Evolutionary conservation across 2,329 filamentous ascomycete species (phyloP).

Genomic region (Domatiomyces globalis): DNA sequence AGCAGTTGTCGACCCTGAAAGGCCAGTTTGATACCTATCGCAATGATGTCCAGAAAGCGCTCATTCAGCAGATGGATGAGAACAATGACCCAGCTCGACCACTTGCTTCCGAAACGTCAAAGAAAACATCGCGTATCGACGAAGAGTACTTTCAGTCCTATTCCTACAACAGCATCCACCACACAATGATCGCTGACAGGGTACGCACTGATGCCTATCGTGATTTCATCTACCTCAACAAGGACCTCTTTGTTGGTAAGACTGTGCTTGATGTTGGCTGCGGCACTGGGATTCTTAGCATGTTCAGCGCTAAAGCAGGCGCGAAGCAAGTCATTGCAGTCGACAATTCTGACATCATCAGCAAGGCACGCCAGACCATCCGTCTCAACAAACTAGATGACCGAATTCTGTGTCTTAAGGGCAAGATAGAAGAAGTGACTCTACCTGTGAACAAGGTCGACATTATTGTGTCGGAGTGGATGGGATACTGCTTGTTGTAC

Average conservation of each 20-base stretch:
- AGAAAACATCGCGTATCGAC: conserved; percentile 35
- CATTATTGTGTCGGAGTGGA: conserved; percentile 94
- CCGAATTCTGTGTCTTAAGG: conserved; percentile 64
- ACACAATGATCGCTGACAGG: conserved; percentile 86
- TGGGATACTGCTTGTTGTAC: conserved; percentile 88
- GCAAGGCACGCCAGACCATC: conserved; percentile 72
- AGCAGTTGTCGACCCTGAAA: conserved; percentile 45
- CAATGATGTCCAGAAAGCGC: conserved; percentile 49
- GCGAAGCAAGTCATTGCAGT: conserved; percentile 78
- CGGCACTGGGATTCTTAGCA: conserved; percentile 69
- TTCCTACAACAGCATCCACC: conserved; percentile 70
- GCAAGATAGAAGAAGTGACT: conserved; percentile 74
- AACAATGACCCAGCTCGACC: conserved; percentile 25
- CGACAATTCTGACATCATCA: conserved; percentile 80
- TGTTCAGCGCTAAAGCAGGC: conserved; percentile 87
- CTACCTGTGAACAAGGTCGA: conserved; percentile 71
- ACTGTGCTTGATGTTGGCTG: conserved; percentile 84
- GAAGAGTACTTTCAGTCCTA: conserved; percentile 52
- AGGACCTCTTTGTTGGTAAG: conserved; percentile 72
- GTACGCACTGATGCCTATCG: conserved; percentile 83
- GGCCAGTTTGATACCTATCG: conserved; percentile 53
- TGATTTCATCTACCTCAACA: conserved; percentile 89
- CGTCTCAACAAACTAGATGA: conserved; percentile 63
- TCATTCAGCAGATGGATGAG: conserved; percentile 51
- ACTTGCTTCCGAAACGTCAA: conserved; percentile 29